Conservation (phyloP, 495 filamentous ascomycete species). For the Penicillium pancosmium region DNA sequence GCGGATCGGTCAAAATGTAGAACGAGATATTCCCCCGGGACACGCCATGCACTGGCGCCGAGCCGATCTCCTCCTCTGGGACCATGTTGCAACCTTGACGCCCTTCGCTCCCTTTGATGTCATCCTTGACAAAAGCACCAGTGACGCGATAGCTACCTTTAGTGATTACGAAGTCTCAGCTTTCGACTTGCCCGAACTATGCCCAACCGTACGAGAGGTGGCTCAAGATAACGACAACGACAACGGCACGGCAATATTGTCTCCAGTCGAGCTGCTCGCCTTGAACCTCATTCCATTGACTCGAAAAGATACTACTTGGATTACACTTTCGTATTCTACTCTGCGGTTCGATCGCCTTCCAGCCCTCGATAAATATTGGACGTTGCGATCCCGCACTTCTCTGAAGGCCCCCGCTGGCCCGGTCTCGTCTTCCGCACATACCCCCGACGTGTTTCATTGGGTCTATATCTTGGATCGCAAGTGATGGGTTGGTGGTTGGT, state of each 20-base stretch:
- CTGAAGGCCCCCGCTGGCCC: slow-evolving; percentile 43
- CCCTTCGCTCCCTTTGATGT: slow-evolving; percentile 40
- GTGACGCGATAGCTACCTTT: slow-evolving; percentile 45
- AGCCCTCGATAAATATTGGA: slow-evolving; percentile 34
- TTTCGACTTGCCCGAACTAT: slow-evolving; percentile 19
- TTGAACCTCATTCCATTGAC: slow-evolving; percentile 43
- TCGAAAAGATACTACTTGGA: slow-evolving; percentile 35
- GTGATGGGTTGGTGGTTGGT: slow-evolving; percentile 12
- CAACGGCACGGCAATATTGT: slow-evolving; percentile 16
- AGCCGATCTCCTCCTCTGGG: slow-evolving; percentile 41
- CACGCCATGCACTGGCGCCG: slow-evolving; percentile 42
- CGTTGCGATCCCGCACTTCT: slow-evolving; percentile 34
- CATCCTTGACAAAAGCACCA: slow-evolving; percentile 48
- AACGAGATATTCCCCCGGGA: slow-evolving; percentile 20
- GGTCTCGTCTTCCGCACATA: slow-evolving; percentile 33
- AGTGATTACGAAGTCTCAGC: slow-evolving; percentile 18
- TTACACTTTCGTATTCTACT: slow-evolving; percentile 42
- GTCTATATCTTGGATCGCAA: slow-evolving; percentile 42
- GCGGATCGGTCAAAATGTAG: slow-evolving; percentile 35
- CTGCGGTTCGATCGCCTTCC: slow-evolving; percentile 37
- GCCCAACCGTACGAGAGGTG: slow-evolving; percentile 28
- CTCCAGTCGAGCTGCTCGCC: slow-evolving; percentile 41
- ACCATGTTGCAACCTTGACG: slow-evolving; percentile 28
- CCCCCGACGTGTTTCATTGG: slow-evolving; percentile 47
- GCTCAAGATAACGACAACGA: slow-evolving; percentile 7